A percentile compares a stretch with the other conserved stretches of the same genome.
Conservation (phyloP, 345 rosid species). For the Brassica nigra region DNA sequence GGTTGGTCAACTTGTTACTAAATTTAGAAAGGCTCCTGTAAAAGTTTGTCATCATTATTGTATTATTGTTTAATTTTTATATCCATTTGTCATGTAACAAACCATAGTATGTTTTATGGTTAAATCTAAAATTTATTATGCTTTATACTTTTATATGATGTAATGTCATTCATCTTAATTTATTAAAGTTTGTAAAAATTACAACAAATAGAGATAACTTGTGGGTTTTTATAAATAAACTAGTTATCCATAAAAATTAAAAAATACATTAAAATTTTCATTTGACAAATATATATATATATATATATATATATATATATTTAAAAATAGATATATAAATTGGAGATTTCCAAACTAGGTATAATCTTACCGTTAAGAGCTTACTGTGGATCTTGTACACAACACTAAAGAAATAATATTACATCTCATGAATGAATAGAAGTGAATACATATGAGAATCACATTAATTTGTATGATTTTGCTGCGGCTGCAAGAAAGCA, state of each 20-base stretch:
- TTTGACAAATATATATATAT: too few relatives aligned
- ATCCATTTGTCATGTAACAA: constrained; percentile 8
- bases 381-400: not conserved
- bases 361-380: not conserved
- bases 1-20: not conserved
- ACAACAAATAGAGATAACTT: not conserved
- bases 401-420: not conserved
- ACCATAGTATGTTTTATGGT: not conserved
- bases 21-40: constrained; percentile 15
- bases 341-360: too few relatives aligned
- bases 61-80: constrained; percentile 27
- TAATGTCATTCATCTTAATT: not conserved
- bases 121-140: not conserved
- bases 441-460: too few relatives aligned
- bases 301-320: too few relatives aligned
- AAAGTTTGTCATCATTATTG: constrained; percentile 24
- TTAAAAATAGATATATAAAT: too few relatives aligned
- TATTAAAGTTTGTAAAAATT: not conserved
- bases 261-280: not conserved
- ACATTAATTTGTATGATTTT: too few relatives aligned
- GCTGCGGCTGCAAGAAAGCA: not conserved
- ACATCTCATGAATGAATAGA: not conserved
- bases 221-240: not conserved
- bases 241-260: not conserved
- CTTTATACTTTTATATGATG: not conserved